Evolutionary conservation across 2,329 filamentous ascomycete genomes (phyloP).

Genomic region (Fusarium xyrophilum): DNA sequence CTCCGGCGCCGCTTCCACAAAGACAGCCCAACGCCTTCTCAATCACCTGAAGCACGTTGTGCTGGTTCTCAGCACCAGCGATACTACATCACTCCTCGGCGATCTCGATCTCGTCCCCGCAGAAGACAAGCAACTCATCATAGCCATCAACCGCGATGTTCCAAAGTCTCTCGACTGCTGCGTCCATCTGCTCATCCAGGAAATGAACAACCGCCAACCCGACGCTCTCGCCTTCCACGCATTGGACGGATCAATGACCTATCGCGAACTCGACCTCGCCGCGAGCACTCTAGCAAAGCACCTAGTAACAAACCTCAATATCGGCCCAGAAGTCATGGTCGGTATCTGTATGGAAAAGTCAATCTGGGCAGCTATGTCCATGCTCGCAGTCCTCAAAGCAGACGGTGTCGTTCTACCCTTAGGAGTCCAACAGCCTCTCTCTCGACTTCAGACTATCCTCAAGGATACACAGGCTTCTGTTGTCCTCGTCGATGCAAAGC

Average conservation of each 20-base stretch:
- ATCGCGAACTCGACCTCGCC: background rate
- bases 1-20: background rate
- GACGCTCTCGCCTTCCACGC: background rate
- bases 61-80: background rate
- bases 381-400: background rate
- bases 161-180: background rate
- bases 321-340: background rate
- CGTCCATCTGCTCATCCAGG: background rate
- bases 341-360: conserved; percentile 1
- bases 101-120: background rate
- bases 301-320: background rate
- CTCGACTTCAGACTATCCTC: background rate
- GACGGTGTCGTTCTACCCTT: background rate
- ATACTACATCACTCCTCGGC: fast-evolving
- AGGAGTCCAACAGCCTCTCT: background rate
- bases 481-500: background rate
- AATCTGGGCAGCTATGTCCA: background rate
- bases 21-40: background rate
- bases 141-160: background rate
- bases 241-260: background rate
- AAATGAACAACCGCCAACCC: background rate
- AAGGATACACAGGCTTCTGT: background rate
- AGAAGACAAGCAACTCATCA: background rate
- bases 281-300: background rate
- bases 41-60: background rate